These are phyloP conservation scores for Populus deltoides DNA, from an alignment of 345 rosid genomes.

Conservation along the genomic window DNA sequence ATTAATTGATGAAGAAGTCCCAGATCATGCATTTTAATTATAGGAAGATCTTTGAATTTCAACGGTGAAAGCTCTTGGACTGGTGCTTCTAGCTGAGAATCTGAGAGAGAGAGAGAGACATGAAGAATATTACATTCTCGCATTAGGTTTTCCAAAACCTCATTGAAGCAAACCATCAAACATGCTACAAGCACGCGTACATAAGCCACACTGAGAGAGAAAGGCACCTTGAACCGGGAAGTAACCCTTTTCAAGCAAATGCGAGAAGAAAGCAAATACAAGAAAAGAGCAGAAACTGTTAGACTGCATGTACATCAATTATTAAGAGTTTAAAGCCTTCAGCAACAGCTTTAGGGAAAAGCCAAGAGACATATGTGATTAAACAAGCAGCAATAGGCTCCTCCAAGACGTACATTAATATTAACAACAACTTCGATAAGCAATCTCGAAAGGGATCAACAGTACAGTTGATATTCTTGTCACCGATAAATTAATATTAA, in stretches of 20 bases:
- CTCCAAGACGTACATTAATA: background rate
- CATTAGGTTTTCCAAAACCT: too few relatives aligned
- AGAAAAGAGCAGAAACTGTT: constrained; percentile 30
- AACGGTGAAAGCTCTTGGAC: constrained; percentile 32
- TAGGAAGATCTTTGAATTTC: constrained; percentile 17
- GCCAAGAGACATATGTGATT: constrained; percentile 47
- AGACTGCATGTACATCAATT: constrained; percentile 48
- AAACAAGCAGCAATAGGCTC: constrained; percentile 41
- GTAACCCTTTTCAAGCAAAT: constrained; percentile 23
- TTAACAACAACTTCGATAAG: constrained; percentile 34
- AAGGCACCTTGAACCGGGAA: constrained; percentile 32
- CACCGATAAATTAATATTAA: too few relatives aligned
- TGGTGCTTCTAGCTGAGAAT: constrained; percentile 21
- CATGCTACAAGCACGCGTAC: too few relatives aligned
- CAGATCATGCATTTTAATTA: too few relatives aligned
- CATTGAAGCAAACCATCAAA: too few relatives aligned
- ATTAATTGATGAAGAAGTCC: too few relatives aligned
- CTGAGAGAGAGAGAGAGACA: constrained; percentile 2
- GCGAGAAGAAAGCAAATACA: constrained; percentile 27
- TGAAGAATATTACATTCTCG: too few relatives aligned
- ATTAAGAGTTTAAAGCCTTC: constrained; percentile 38
- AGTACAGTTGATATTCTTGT: background rate
- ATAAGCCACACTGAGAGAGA: too few relatives aligned
- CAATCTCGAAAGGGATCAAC: too few relatives aligned
- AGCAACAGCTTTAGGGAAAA: constrained; percentile 34